These are phyloP conservation scores for Bacidia gigantensis DNA, from an alignment of 495 filamentous ascomycete species.

Conservation along the genomic window DNA sequence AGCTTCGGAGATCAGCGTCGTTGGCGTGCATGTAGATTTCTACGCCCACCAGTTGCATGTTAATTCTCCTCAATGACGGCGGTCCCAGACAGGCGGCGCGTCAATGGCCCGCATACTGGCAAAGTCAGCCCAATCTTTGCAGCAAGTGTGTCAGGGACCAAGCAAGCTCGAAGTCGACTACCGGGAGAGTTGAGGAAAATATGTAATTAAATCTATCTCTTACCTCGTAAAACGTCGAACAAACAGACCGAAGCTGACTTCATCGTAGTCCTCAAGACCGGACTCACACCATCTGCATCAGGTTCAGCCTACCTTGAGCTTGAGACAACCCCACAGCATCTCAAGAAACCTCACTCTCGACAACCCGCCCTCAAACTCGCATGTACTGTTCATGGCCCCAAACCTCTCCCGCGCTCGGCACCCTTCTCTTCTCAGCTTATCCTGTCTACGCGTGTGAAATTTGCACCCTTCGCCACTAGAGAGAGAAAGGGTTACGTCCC, in stretches of 20 bases:
- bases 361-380: conserved; percentile 65
- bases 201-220: conserved; percentile 41
- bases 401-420: conserved; percentile 75
- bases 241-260: neutral
- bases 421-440: conserved; percentile 83
- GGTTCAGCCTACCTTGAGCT: conserved; percentile 92
- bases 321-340: conserved; percentile 41
- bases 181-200: conserved; percentile 64
- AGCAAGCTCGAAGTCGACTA: conserved; percentile 35
- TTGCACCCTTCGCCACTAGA: conserved; percentile 80
- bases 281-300: conserved; percentile 81
- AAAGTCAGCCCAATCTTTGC: conserved; percentile 64
- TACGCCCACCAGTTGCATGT: too few species aligned
- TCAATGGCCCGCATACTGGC: conserved; percentile 72
- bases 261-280: conserved; percentile 71
- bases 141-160: conserved; percentile 26
- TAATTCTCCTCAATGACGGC: neutral
- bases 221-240: neutral
- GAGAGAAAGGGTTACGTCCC: conserved; percentile 76
- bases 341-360: conserved; percentile 35
- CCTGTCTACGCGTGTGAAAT: conserved; percentile 85
- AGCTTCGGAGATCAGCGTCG: too few species aligned
- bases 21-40: too few species aligned
- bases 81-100: conserved; percentile 58
- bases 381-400: conserved; percentile 85